phyloP scores from a whole-genome alignment of 176 grass and related monocot species.

The Dendrocalamus sinicus region DNA sequence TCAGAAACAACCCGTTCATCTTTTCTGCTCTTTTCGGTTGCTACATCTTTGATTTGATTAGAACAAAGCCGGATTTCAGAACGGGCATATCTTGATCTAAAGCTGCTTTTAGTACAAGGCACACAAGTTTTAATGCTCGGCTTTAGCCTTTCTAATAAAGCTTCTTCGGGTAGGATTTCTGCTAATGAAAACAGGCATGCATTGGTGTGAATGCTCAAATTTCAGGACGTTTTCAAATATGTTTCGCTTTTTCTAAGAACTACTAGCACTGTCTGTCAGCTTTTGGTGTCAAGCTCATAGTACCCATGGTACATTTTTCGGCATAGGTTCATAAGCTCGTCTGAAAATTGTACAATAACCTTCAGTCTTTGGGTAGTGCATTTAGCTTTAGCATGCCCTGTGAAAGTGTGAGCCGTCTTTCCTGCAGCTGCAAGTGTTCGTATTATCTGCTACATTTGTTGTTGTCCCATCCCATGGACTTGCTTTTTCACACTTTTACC shows the following conservation, averaged over 20 bases:
- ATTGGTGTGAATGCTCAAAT: neutral
- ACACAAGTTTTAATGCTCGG: conserved; percentile 32
- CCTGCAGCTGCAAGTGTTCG: neutral
- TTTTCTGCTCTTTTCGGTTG: conserved; percentile 22
- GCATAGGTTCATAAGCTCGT: neutral
- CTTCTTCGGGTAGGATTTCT: conserved; percentile 18
- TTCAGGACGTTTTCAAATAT: conserved; percentile 17
- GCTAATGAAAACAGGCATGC: neutral
- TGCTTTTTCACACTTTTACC: neutral
- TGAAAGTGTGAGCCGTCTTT: neutral
- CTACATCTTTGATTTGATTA: conserved; percentile 49
- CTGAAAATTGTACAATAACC: neutral
- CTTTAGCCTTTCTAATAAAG: conserved; percentile 51
- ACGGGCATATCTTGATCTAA: conserved; percentile 44
- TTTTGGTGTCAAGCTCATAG: conserved; percentile 41
- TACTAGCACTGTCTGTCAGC: neutral
- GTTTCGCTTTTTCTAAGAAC: neutral
- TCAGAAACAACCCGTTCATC: conserved; percentile 9
- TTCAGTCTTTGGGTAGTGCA: neutral
- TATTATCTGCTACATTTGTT: neutral
- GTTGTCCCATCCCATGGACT: conserved; percentile 5
- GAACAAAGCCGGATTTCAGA: conserved; percentile 53
- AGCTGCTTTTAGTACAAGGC: conserved; percentile 41
- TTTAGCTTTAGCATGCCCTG: neutral
- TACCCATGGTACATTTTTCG: conserved; percentile 15